phyloP scores from a whole-genome alignment of 2,329 filamentous ascomycete genomes.

The Coniella vitis region DNA sequence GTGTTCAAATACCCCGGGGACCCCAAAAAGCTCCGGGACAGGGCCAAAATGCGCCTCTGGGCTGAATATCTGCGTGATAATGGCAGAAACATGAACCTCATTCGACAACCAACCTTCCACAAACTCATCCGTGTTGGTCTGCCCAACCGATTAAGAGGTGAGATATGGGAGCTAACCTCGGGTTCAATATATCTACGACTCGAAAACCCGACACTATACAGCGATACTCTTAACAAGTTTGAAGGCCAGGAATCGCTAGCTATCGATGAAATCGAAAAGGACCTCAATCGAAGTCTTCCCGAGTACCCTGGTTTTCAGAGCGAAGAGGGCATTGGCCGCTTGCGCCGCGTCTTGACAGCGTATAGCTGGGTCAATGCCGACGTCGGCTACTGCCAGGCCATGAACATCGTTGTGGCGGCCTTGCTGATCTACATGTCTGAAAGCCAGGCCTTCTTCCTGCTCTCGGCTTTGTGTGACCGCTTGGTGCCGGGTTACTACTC shows the following conservation, averaged over 20 bases:
- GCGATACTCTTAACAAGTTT: conserved; percentile 77
- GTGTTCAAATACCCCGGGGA: conserved; percentile 93
- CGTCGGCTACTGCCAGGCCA: conserved; percentile 97
- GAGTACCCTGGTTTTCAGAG: conserved; percentile 98
- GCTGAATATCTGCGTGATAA: conserved; percentile 95
- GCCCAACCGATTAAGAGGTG: conserved; percentile 85
- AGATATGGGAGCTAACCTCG: conserved; percentile 93
- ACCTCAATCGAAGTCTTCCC: conserved; percentile 89
- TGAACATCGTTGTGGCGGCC: conserved; percentile 99
- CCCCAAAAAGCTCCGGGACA: conserved; percentile 83
- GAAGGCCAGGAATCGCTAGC: conserved; percentile 84
- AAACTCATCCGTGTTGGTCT: conserved; percentile 93
- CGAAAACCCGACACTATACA: conserved; percentile 76
- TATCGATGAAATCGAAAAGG: conserved; percentile 98
- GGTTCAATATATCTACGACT: conserved; percentile 85
- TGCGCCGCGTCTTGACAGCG: conserved; percentile 86
- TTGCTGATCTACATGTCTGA: conserved; percentile 98
- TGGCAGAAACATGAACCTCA: conserved; percentile 82
- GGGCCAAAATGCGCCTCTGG: conserved; percentile 97
- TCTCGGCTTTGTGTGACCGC: conserved; percentile 86
- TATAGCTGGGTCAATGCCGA: conserved; percentile 97
- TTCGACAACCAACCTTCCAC: conserved; percentile 95
- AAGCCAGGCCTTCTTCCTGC: conserved; percentile 86
- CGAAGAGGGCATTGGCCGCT: conserved; percentile 84
- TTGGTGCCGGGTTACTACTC: conserved; percentile 96